Conservation (phyloP, 768 basidiomycete genomes). For the Mycena galericulata region DNA sequence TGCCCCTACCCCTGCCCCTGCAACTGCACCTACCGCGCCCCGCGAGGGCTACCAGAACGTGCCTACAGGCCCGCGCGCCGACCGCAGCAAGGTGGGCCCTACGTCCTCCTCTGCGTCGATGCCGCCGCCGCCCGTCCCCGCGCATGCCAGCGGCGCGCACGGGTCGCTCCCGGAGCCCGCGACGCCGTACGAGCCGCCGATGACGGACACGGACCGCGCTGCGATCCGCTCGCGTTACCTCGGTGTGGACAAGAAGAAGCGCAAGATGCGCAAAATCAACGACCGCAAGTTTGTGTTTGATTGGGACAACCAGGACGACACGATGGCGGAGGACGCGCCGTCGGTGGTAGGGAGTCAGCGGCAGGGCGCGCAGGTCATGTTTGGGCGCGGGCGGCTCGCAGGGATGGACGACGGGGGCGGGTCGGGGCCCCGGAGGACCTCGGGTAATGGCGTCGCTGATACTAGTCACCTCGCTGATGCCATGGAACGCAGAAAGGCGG, state of each 20-base stretch:
- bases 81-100: slow-evolving; percentile 61
- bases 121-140: slow-evolving; percentile 44
- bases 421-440: slow-evolving; percentile 51
- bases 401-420: slow-evolving; percentile 88
- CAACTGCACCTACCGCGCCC: slow-evolving; percentile 39
- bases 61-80: slow-evolving; percentile 88
- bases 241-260: slow-evolving; percentile 94
- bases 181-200: slow-evolving; percentile 65
- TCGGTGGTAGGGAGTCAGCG: slow-evolving; percentile 75
- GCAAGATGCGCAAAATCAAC: slow-evolving; percentile 93
- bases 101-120: slow-evolving; percentile 44
- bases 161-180: slow-evolving; percentile 46
- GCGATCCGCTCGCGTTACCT: slow-evolving; percentile 94
- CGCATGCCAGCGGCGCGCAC: slow-evolving; percentile 17
- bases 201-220: slow-evolving; percentile 83
- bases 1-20: slow-evolving; percentile 31
- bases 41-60: slow-evolving; percentile 72
- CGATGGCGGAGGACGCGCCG: slow-evolving; percentile 83
- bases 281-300: slow-evolving; percentile 99
- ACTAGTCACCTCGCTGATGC: slow-evolving; percentile 76
- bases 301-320: slow-evolving; percentile 98
- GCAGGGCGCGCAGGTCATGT: slow-evolving; percentile 90
- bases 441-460: slow-evolving; percentile 46
- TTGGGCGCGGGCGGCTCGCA: slow-evolving; percentile 85
- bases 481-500: slow-evolving; percentile 85